These are phyloP conservation scores for Ophiostoma piceae DNA, from an alignment of 2,329 filamentous ascomycete genomes.

Conservation along the genomic window DNA sequence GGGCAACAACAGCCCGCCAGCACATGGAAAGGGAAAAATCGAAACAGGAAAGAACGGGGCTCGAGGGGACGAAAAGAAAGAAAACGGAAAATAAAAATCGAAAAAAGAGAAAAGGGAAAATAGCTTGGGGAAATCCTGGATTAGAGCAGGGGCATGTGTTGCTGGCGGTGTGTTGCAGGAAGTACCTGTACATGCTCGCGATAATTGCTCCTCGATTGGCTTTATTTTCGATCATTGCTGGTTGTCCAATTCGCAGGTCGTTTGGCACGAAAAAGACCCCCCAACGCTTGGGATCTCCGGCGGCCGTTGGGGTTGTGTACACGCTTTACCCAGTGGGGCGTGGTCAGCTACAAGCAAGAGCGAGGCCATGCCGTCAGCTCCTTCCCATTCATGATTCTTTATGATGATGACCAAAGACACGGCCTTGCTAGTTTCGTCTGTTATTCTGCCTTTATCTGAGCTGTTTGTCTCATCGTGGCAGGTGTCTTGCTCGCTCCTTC, in stretches of 20 bases:
- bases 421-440: neutral
- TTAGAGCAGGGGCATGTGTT: slow-evolving; percentile 24
- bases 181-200: slow-evolving; percentile 32
- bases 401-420: neutral
- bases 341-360: slow-evolving; percentile 18
- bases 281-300: slow-evolving; percentile 19
- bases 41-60: slow-evolving; percentile 15
- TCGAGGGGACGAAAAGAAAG: slow-evolving; percentile 14
- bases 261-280: neutral
- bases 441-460: neutral
- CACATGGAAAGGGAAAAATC: slow-evolving; percentile 9
- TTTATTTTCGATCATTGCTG: neutral
- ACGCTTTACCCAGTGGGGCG: slow-evolving; percentile 20
- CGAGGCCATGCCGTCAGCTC: neutral
- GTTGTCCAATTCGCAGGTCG: neutral
- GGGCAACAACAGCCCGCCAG: slow-evolving; percentile 12
- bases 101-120: slow-evolving; percentile 19
- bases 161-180: slow-evolving; percentile 29
- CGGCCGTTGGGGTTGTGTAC: slow-evolving; percentile 21
- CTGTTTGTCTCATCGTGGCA: neutral
- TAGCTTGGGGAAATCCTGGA: slow-evolving; percentile 32
- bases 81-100: slow-evolving; percentile 14
- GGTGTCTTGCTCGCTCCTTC: neutral
- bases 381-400: neutral
- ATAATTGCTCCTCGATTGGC: neutral